Evolutionary conservation across 2,329 filamentous ascomycete genomes (phyloP).

Genomic region (Mycosphaerelloides madeirae): DNA sequence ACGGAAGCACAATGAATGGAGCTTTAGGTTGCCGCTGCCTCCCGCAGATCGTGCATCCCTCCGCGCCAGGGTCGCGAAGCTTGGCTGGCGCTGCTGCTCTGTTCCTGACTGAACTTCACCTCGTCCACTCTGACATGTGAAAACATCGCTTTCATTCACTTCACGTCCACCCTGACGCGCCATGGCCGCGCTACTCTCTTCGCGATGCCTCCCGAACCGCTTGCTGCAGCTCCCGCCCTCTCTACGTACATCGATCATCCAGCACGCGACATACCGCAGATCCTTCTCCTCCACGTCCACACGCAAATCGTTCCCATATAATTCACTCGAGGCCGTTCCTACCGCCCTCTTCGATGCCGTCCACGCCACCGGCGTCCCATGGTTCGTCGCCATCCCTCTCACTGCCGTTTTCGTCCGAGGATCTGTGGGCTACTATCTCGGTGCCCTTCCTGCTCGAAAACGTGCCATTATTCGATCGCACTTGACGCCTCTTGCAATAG

Average conservation of each 20-base stretch:
- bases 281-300: slow-evolving; percentile 24
- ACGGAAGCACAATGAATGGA: not conserved
- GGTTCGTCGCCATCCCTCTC: slow-evolving; percentile 28
- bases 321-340: slow-evolving; percentile 12
- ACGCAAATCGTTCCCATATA: slow-evolving; percentile 7
- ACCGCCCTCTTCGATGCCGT: slow-evolving; percentile 23
- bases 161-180: not conserved
- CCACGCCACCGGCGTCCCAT: slow-evolving; percentile 29
- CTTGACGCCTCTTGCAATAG: slow-evolving; percentile 19
- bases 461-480: slow-evolving; percentile 14
- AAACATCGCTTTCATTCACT: not conserved
- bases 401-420: slow-evolving; percentile 28
- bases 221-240: slow-evolving; percentile 21
- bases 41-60: too few species aligned
- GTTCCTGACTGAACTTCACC: too few species aligned
- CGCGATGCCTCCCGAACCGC: slow-evolving; percentile 9
- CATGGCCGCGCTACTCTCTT: not conserved
- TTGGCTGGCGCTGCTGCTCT: too few species aligned
- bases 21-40: too few species aligned
- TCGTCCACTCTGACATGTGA: too few species aligned
- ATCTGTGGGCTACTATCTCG: slow-evolving; percentile 25
- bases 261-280: slow-evolving; percentile 12
- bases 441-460: slow-evolving; percentile 16
- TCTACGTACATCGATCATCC: slow-evolving; percentile 16
- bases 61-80: too few species aligned